Evolutionary conservation across 2,329 filamentous ascomycete genomes (phyloP).

Genomic region (Claviceps fusiformis): DNA sequence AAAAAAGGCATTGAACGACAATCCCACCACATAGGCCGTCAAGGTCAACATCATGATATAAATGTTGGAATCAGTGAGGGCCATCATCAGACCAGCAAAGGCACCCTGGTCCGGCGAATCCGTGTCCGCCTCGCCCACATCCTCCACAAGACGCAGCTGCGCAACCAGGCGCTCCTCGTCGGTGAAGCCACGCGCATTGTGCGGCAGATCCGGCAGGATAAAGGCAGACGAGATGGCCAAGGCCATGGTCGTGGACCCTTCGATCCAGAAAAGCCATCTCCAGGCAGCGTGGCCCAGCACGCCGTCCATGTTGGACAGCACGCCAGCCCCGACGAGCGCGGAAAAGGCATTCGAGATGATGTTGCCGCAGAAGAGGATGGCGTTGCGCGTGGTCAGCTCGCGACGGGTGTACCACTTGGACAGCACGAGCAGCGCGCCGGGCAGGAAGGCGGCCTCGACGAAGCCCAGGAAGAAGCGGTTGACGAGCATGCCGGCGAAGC

Average conservation of each 20-base stretch:
- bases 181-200: slow-evolving; percentile 43
- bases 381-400: slow-evolving; percentile 40
- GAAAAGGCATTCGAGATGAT: slow-evolving; percentile 48
- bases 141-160: slow-evolving; percentile 41
- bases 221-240: slow-evolving; percentile 33
- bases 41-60: slow-evolving; percentile 51
- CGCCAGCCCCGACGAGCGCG: slow-evolving; percentile 44
- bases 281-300: slow-evolving; percentile 40
- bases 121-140: slow-evolving; percentile 41
- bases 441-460: slow-evolving; percentile 50
- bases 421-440: slow-evolving; percentile 48
- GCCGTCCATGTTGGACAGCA: slow-evolving; percentile 44
- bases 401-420: slow-evolving; percentile 55
- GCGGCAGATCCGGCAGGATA: slow-evolving; percentile 40
- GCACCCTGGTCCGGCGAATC: slow-evolving; percentile 35
- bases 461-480: slow-evolving; percentile 48
- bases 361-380: slow-evolving; percentile 45
- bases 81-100: slow-evolving; percentile 43
- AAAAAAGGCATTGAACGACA: slow-evolving; percentile 42
- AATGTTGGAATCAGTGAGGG: slow-evolving; percentile 46
- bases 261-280: slow-evolving; percentile 49
- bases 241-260: slow-evolving; percentile 37
- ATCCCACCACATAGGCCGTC: slow-evolving; percentile 45
- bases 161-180: slow-evolving; percentile 43
- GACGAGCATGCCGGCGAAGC: slow-evolving; percentile 39